Evolutionary conservation across 1,139 yeast species (phyloP).

Genomic region (Sugiyamaella xylanicola): DNA sequence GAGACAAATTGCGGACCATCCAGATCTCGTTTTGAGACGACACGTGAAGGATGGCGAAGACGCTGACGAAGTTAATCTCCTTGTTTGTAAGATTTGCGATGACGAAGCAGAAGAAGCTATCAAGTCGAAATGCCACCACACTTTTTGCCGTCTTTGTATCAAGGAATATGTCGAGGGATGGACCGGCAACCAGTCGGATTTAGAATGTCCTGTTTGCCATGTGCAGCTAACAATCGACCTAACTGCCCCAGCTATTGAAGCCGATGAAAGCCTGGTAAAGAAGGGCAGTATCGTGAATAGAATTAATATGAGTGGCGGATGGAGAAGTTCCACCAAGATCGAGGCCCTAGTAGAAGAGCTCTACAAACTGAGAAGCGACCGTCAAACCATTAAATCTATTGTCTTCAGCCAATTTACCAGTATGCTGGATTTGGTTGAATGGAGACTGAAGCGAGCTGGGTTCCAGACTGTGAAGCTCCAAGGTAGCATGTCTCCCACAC

Average conservation of each 20-base stretch:
- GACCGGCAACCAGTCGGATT: constrained; percentile 58
- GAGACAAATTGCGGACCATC: constrained; percentile 98
- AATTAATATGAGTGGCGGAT: constrained; percentile 79
- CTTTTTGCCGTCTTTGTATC: constrained; percentile 88
- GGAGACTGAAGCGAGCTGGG: constrained; percentile 93
- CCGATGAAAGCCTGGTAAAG: constrained; percentile 60
- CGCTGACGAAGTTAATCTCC: constrained; percentile 52
- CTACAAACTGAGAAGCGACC: constrained; percentile 80
- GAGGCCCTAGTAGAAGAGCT: constrained; percentile 95
- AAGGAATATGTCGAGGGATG: constrained; percentile 86
- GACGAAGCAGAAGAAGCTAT: constrained; percentile 98
- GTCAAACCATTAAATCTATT: constrained; percentile 88
- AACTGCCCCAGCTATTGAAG: constrained; percentile 82
- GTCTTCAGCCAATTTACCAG: constrained; percentile 97
- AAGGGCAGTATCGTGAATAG: constrained; percentile 89
- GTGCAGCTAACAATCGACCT: constrained; percentile 87
- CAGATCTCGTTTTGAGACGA: constrained; percentile 85
- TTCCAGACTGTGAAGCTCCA: constrained; percentile 90
- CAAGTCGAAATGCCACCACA: constrained; percentile 89
- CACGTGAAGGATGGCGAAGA: constrained; percentile 42
- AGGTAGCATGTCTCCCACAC: constrained; percentile 96
- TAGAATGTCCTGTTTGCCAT: constrained; percentile 95
- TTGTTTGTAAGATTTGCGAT: constrained; percentile 90
- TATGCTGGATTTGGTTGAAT: constrained; percentile 92
- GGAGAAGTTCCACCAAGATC: constrained; percentile 94